Evolutionary conservation across 371 early-diverging fungal genomes (phyloP), one percentile per base, ranked within the genome.

Genomic region (Mucor velutinosus): DNA sequence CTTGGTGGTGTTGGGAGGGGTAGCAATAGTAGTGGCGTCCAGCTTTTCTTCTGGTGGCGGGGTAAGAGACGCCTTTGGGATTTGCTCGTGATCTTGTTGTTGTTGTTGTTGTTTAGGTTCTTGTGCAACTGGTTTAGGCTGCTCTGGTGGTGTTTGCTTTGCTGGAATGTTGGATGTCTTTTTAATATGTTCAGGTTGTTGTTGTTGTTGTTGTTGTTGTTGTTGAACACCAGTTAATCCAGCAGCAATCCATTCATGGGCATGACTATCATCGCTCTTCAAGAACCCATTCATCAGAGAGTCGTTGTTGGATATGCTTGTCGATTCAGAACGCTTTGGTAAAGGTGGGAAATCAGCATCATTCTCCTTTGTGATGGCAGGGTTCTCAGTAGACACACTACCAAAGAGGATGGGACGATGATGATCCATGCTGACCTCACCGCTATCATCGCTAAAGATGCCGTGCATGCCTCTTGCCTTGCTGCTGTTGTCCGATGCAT

Each of bases 11-110:
- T 15, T 1, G 19, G 49, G 15, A 3, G 17, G 49, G 19, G n/a
- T 8, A 32, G 25, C 11, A 12, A 45, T 33, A 23, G 45, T 15
- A 47, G 35, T 17, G 3, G 27, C 23, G 19, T 23, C 14, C 4
- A 57, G 15, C 17, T 56, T 55, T 29, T 70, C 70, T 19, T 70
- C 70, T 3, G 70, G 70, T 35, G 70, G 70, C 2, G 70, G 70
- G 2, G 70, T 70, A 19, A 70, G 35, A 17, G 45, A n/a, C 12
- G 65, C 49, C 11, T 60, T 43, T 10, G 64, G 35, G 23, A 37
- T 19, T 60, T 60, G 41, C n/a, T 29, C 21, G n/a, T 59, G 19
- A 21, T 39, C 47, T 25, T 37, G n/a, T 47, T 39, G 57, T 25
- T 51, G 17, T 57, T 64, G 79, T 43, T 43, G 21, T 19, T 25